Evolutionary conservation across 345 rosid genomes (phyloP), one percentile per base, ranked within the genome.

Genomic region (Durio zibethinus): DNA sequence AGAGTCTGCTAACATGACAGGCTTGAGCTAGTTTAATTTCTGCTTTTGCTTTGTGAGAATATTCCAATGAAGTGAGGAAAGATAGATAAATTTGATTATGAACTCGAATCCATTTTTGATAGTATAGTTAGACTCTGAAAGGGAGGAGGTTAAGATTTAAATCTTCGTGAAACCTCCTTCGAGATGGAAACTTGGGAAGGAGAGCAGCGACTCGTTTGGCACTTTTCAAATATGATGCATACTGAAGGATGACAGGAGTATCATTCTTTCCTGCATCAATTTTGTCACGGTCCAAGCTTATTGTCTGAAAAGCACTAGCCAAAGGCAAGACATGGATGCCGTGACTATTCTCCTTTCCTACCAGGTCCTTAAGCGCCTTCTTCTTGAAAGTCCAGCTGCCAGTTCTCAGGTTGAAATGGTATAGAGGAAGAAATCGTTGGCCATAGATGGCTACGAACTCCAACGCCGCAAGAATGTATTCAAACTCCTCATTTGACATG

Each of bases 361-460:
- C 40, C 0, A 83, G 23, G 45, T 84, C 85, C 72, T 56, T 67
- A 5, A 80, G 45, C 5, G 72, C 70, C 72, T 73, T 77, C 36
- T 80, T 80, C 73, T 77, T 86, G 70, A 79, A 78, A 9, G 77
- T 74, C 93, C 93, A 91, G 25, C 21, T 74, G 3, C 94, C 93
- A 0, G 70, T 85, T 70, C 65, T 85, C n/a, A 75, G 31, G 53
- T 85, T 65, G 83, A 89, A 86, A 57, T 77, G 74, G 43, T 90
- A 91, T 3, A 86, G 29, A 0, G 86, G 80, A 23, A 88, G 90
- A 81, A 89, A 88, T 31, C 88, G 35, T 62, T 89, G 90, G 21
- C 90, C 93, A 18, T 84, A 85, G n/a, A 62, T 31, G 10, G 90
- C 87, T 15, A 80, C 38, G 43, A 89, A 90, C 67, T 90, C 90